A percentile compares a stretch with the other conserved stretches of the same genome.
These are phyloP conservation scores for Epichloe festucae DNA, from an alignment of 2,329 filamentous ascomycete genomes.

Conservation along the genomic window DNA sequence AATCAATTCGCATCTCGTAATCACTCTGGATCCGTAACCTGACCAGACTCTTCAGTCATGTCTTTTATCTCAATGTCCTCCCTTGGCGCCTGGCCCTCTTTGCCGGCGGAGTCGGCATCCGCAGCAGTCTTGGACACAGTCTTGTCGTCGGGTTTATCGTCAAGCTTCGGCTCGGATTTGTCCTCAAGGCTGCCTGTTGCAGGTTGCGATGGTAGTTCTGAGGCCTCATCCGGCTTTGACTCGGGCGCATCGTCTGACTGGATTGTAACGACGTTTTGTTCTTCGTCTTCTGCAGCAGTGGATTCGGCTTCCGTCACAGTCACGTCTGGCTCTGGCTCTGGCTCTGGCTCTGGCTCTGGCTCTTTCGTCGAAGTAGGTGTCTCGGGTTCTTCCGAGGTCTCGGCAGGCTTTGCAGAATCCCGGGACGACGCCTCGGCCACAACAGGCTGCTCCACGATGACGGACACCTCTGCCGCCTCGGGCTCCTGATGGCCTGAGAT, in stretches of 20 bases:
- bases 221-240: not conserved
- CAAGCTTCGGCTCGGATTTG: not conserved
- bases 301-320: conserved; percentile 1
- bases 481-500: conserved; percentile 34
- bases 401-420: conserved; percentile 3
- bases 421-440: conserved; percentile 9
- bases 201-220: not conserved
- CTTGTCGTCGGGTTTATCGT: too few species aligned
- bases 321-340: conserved; percentile 7
- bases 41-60: conserved; percentile 3
- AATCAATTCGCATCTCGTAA: not conserved
- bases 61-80: conserved; percentile 3
- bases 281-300: not conserved
- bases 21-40: conserved; percentile 4
- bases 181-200: not conserved
- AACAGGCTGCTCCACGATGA: conserved; percentile 27
- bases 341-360: conserved; percentile 5
- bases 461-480: conserved; percentile 26
- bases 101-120: not conserved
- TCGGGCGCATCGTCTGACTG: not conserved
- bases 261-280: not conserved
- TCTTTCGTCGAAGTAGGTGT: not conserved
- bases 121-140: not conserved
- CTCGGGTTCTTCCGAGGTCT: not conserved
- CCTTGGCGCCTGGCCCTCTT: not conserved